Base-by-base conservation (phyloP, 345 rosid genomes). In the Bruguiera sexangula region DNA sequence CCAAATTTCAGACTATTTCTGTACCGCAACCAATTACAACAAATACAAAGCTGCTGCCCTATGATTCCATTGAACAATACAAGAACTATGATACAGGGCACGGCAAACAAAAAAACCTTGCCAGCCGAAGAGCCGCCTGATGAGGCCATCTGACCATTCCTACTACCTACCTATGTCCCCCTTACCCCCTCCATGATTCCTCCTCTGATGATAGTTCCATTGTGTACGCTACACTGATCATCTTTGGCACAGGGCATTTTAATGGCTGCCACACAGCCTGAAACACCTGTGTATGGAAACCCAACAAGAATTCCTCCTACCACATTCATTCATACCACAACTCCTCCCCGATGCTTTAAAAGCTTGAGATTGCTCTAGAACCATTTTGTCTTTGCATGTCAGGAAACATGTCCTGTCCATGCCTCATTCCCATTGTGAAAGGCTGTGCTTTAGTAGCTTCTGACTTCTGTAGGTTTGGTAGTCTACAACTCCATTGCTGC, bases 211-310 rank as follows among this genome's bases (percentile, higher is more conserved):
- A 82, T 74, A 39, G 66, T 74, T 39, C 90, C 88, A 66, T 52
- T 76, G 77, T 72, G 84, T 53, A 77, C 83, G 1, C 79, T 72
- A 50, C 63, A 80, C 73, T 76, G 86, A 65, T 80, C 88, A 0
- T 76, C 54, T 71, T 85, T 83, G 0, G 87, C 81, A 50, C 65
- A 87, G 61, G 85, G 92, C 84, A 76, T 78, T 61, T 79, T 85
- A 36, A 89, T 77, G 65, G 89, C 92, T 0, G 83, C 81, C 75
- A 89, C 90, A 0, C 92, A 88, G 67, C 87, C 96, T 0, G 88
- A 82, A 62, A 86, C 79, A 9, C 74, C 80, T 0, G 80, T 60
- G 62, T 85, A 82, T 2, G 85, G 70, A 18, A 75, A 83, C 20
- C 89, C 85, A 0, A 75, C 82, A 53, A 78, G 65, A 21, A 72